Conservation (phyloP, 2,329 filamentous ascomycete species). For the Rutstroemia sp. region DNA sequence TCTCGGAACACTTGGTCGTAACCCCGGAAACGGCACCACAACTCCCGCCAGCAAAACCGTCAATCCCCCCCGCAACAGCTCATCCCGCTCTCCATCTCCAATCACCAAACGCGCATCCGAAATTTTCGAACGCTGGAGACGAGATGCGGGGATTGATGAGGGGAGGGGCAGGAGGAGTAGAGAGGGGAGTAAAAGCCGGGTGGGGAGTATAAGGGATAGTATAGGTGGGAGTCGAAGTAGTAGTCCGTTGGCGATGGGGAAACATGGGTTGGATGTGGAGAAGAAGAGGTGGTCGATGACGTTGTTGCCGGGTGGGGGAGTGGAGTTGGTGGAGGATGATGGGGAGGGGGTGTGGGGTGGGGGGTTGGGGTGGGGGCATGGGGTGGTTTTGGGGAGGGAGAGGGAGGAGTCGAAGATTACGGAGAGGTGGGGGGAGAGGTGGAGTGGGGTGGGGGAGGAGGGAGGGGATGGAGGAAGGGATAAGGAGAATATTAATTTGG, state of each 20-base stretch:
- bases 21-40: neutral
- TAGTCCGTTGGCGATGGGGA: neutral
- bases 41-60: neutral
- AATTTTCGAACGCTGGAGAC: too few relatives aligned
- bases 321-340: neutral
- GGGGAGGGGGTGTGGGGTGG: neutral
- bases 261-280: constrained; percentile 1
- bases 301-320: neutral
- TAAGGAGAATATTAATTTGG: neutral
- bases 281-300: constrained; percentile 2
- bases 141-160: too few relatives aligned
- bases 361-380: neutral
- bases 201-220: neutral
- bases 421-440: neutral
- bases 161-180: too few relatives aligned
- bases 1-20: neutral
- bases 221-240: neutral
- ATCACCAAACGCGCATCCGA: neutral
- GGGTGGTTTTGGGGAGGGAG: neutral
- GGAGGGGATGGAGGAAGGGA: neutral
- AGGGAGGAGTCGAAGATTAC: neutral
- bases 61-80: neutral
- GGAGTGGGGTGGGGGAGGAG: neutral
- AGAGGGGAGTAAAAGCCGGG: neutral
- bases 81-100: neutral